A percentile compares a stretch with the other conserved stretches of the same genome.
phyloP scores from a whole-genome alignment of 225 moss, liverwort and hornwort species.

The Bryoerythrophyllum caledonicum region DNA sequence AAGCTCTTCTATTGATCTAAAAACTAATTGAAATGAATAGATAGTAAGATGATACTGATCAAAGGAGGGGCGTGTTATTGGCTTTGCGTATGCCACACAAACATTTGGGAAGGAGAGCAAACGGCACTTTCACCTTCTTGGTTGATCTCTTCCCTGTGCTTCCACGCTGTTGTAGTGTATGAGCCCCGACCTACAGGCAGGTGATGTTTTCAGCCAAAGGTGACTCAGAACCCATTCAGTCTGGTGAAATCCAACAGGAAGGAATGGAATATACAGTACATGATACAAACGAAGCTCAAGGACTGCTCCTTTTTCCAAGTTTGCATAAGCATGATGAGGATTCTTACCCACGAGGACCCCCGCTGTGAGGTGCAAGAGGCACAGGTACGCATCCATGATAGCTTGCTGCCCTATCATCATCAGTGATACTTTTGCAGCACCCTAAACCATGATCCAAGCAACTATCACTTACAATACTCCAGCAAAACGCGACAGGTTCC shows the following conservation, averaged over 20 bases:
- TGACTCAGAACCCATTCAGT: slow-evolving; percentile 21
- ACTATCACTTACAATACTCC: slow-evolving; percentile 6
- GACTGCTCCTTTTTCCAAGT: slow-evolving; percentile 7
- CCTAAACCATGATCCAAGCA: slow-evolving; percentile 41
- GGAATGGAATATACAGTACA: slow-evolving; percentile 7
- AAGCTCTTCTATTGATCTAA: too few relatives aligned
- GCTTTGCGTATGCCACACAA: slow-evolving; percentile 2
- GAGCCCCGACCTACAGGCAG: slow-evolving; percentile 77
- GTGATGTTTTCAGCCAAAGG: slow-evolving; percentile 56
- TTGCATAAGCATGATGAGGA: background rate
- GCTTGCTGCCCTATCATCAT: slow-evolving; percentile 99
- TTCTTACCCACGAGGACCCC: slow-evolving; percentile 91
- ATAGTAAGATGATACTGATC: too few relatives aligned
- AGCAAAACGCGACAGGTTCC: background rate
- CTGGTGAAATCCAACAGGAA: slow-evolving; percentile 12
- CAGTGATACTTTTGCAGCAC: slow-evolving; percentile 92
- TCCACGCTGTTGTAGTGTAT: slow-evolving; percentile 66
- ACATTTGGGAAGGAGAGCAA: slow-evolving; percentile 26
- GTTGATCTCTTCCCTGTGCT: slow-evolving; percentile 73
- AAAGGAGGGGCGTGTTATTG: too few relatives aligned
- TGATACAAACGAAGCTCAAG: slow-evolving; percentile 1
- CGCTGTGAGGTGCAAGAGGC: slow-evolving; percentile 96
- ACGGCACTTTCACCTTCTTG: slow-evolving; percentile 64
- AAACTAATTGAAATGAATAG: too few relatives aligned
- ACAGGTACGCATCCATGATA: slow-evolving; percentile 96